Percentiles rank a stretch among this genome's conserved stretches.
phyloP scores from a whole-genome alignment of 2,329 filamentous ascomycete species.

The Drechslerella coelobrocha region DNA sequence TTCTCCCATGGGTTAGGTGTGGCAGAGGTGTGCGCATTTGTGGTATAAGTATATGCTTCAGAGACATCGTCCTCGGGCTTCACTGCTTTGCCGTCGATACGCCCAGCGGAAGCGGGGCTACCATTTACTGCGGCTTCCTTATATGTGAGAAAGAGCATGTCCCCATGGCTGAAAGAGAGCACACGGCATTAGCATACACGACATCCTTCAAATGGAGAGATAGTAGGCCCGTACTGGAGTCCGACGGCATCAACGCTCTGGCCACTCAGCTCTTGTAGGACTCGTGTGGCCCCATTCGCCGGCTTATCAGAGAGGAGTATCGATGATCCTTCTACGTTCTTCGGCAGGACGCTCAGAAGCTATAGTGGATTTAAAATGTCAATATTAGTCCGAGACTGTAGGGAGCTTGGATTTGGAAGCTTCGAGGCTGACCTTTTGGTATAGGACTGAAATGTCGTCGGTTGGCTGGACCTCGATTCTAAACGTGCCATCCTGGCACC shows the following conservation, averaged over 20 bases:
- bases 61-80: conserved; percentile 71
- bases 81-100: conserved; percentile 76
- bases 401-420: not conserved
- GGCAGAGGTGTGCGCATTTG: conserved; percentile 67
- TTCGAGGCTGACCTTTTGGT: conserved; percentile 51
- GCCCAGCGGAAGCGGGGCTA: conserved; percentile 57
- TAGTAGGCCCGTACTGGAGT: conserved; percentile 63
- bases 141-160: conserved; percentile 88
- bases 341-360: conserved; percentile 68
- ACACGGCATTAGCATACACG: conserved; percentile 54
- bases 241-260: conserved; percentile 68
- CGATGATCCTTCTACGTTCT: conserved; percentile 68
- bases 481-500: conserved; percentile 91
- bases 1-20: conserved; percentile 82
- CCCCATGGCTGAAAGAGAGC: conserved; percentile 73
- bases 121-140: conserved; percentile 60
- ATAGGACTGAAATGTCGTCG: conserved; percentile 59
- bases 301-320: conserved; percentile 70
- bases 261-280: conserved; percentile 66
- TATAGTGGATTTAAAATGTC: conserved; percentile 34
- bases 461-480: conserved; percentile 78
- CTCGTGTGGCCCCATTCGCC: conserved; percentile 66
- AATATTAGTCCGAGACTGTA: conserved; percentile 11
- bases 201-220: not conserved
- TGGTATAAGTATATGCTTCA: conserved; percentile 66